These are phyloP conservation scores for Alternaria angustiovoidea DNA, from an alignment of 2,329 filamentous ascomycete species.

Conservation along the genomic window DNA sequence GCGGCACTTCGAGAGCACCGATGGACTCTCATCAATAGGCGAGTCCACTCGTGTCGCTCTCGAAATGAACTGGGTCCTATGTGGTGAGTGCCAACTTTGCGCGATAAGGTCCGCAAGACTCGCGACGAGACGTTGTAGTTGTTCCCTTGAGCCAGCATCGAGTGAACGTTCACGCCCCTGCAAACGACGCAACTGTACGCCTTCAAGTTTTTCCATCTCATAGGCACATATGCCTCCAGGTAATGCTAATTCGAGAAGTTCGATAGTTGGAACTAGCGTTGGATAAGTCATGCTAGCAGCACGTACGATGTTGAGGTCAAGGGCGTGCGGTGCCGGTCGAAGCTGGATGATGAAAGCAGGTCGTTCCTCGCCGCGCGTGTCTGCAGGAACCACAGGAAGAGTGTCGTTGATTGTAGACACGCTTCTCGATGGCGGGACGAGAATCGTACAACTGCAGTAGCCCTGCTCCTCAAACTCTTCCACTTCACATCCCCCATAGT, in stretches of 20 bases:
- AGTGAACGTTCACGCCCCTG: constrained; percentile 12
- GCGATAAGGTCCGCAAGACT: constrained; percentile 42
- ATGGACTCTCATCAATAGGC: constrained; percentile 18
- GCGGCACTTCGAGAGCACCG: constrained; percentile 28
- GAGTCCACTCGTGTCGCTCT: constrained; percentile 27
- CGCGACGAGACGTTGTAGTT: constrained; percentile 33
- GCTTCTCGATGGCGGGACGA: neutral
- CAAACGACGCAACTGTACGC: constrained; percentile 31
- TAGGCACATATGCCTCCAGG: constrained; percentile 29
- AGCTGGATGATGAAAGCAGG: constrained; percentile 35
- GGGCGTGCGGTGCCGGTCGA: constrained; percentile 32
- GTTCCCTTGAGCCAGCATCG: constrained; percentile 4
- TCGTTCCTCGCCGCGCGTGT: neutral
- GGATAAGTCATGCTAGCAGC: constrained; percentile 34
- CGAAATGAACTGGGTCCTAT: neutral
- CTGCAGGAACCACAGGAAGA: neutral
- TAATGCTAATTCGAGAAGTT: constrained; percentile 15
- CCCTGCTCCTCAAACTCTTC: constrained; percentile 20
- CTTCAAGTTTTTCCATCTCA: constrained; percentile 37
- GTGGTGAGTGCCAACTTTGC: constrained; percentile 25
- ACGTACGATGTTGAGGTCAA: constrained; percentile 29
- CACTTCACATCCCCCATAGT: constrained; percentile 9
- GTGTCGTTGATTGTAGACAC: neutral
- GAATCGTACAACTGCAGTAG: constrained; percentile 22
- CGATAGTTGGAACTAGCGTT: constrained; percentile 30